Conservation (phyloP, 108 stramenopile species). For the Cyclotella atomus region DNA sequence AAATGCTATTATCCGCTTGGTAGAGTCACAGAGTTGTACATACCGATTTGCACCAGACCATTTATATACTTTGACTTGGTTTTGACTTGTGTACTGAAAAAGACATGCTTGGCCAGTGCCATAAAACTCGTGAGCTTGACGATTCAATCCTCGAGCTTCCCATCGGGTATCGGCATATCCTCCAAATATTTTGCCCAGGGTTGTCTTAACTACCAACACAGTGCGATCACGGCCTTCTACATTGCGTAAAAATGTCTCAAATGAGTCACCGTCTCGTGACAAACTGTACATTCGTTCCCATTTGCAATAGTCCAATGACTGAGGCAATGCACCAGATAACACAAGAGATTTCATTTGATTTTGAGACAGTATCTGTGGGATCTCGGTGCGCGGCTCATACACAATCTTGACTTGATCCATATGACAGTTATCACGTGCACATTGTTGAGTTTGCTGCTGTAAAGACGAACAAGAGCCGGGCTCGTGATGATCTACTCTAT, state of each 20-base stretch:
- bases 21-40: constrained; percentile 78
- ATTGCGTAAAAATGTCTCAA: constrained; percentile 72
- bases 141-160: constrained; percentile 46
- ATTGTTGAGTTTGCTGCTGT: not conserved
- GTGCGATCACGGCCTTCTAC: constrained; percentile 61
- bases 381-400: constrained; percentile 18
- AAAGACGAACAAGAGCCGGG: not conserved
- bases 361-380: constrained; percentile 29
- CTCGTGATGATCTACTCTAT: not conserved
- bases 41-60: constrained; percentile 90
- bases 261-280: constrained; percentile 84
- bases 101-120: constrained; percentile 76
- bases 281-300: constrained; percentile 87
- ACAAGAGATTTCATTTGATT: constrained; percentile 57
- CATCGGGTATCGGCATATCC: constrained; percentile 83
- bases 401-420: constrained; percentile 36
- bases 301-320: constrained; percentile 65
- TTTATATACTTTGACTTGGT: constrained; percentile 56
- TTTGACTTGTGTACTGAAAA: constrained; percentile 40
- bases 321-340: constrained; percentile 63
- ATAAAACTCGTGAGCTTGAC: constrained; percentile 57
- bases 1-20: constrained; percentile 73
- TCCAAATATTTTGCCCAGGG: constrained; percentile 70
- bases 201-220: constrained; percentile 77
- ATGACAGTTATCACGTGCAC: constrained; percentile 8